phyloP scores from a whole-genome alignment of 2,329 filamentous ascomycete genomes.

The Fusarium ramigenum region DNA sequence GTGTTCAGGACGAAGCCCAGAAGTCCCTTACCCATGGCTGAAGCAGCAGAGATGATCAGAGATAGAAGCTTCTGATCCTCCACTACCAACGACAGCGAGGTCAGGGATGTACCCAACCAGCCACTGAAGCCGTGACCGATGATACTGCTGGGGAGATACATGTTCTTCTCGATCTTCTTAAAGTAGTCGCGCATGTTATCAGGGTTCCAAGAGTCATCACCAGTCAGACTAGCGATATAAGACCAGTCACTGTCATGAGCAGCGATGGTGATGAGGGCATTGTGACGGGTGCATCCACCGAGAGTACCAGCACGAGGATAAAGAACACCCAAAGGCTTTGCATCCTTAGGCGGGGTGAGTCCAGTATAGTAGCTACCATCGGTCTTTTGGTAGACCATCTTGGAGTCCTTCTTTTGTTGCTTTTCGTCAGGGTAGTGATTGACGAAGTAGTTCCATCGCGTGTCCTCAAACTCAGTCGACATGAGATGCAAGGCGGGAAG shows the following conservation, averaged over 20 bases:
- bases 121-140: slow-evolving; percentile 55
- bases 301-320: slow-evolving; percentile 58
- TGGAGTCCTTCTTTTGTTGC: slow-evolving; percentile 58
- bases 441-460: slow-evolving; percentile 68
- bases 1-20: slow-evolving; percentile 25
- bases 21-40: slow-evolving; percentile 42
- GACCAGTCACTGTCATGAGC: slow-evolving; percentile 55
- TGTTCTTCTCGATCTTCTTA: slow-evolving; percentile 53
- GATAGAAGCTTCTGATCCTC: slow-evolving; percentile 45
- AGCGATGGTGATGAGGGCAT: slow-evolving; percentile 51
- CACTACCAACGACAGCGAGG: slow-evolving; percentile 36
- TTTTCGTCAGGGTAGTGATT: slow-evolving; percentile 64
- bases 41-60: slow-evolving; percentile 39
- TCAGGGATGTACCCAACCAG: slow-evolving; percentile 45
- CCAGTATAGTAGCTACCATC: slow-evolving; percentile 49
- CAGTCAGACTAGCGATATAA: slow-evolving; percentile 52
- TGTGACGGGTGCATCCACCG: slow-evolving; percentile 52
- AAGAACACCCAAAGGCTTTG: slow-evolving; percentile 52
- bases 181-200: slow-evolving; percentile 55
- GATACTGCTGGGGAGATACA: slow-evolving; percentile 51
- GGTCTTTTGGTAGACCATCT: slow-evolving; percentile 53
- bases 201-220: slow-evolving; percentile 54
- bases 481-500: slow-evolving; percentile 42
- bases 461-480: slow-evolving; percentile 43
- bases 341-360: slow-evolving; percentile 48